Evolutionary conservation across 768 basidiomycete genomes (phyloP).

Genomic region (Cystobasidium ongulense): DNA sequence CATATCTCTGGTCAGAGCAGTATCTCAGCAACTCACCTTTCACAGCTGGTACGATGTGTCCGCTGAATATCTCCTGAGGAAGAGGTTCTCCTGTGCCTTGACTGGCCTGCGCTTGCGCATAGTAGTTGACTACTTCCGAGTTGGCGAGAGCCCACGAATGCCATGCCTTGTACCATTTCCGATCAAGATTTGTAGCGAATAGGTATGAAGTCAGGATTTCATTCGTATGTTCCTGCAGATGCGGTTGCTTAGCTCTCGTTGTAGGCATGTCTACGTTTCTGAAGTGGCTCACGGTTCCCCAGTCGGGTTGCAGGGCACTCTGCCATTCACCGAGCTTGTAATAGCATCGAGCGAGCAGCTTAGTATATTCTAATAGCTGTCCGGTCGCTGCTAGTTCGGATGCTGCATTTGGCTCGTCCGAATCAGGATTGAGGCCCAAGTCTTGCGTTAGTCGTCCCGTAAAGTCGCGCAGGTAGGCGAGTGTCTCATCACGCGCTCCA

Average conservation of each 20-base stretch:
- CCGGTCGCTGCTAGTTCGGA: slow-evolving; percentile 27
- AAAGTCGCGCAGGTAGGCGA: slow-evolving; percentile 78
- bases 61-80: slow-evolving; percentile 58
- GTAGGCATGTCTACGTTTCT: not conserved
- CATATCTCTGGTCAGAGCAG: too few relatives aligned
- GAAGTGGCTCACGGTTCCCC: slow-evolving; percentile 58
- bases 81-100: slow-evolving; percentile 52
- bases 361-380: slow-evolving; percentile 61
- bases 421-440: slow-evolving; percentile 54
- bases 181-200: slow-evolving; percentile 80
- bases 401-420: slow-evolving; percentile 35
- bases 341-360: slow-evolving; percentile 89
- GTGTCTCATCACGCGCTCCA: slow-evolving; percentile 65
- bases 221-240: slow-evolving; percentile 61
- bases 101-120: slow-evolving; percentile 61
- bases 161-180: slow-evolving; percentile 99
- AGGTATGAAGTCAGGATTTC: slow-evolving; percentile 77
- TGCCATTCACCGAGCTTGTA: slow-evolving; percentile 97
- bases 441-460: slow-evolving; percentile 66
- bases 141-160: slow-evolving; percentile 97
- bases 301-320: slow-evolving; percentile 65
- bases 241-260: not conserved
- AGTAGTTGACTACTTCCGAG: slow-evolving; percentile 77
- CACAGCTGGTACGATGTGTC: slow-evolving; percentile 86
- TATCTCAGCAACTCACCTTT: slow-evolving; percentile 55